Conservation (phyloP, 345 rosid genomes). For the Aegle marmelos region DNA sequence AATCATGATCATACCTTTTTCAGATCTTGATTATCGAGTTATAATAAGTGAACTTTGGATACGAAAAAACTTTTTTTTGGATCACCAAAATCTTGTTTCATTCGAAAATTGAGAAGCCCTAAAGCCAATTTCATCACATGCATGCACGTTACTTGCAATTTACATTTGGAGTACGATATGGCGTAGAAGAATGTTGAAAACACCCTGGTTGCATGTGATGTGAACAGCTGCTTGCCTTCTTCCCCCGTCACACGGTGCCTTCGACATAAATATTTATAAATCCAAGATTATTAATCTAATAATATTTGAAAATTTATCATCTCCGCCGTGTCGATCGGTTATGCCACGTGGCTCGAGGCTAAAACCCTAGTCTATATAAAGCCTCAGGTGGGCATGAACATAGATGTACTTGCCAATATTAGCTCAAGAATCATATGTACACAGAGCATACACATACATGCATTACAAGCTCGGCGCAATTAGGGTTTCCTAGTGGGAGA, state of each 20-base stretch:
- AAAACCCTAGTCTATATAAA: slow-evolving; percentile 26
- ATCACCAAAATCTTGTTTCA: slow-evolving; percentile 20
- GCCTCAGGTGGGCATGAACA: not conserved
- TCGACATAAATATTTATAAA: not conserved
- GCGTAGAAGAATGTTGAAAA: slow-evolving; percentile 29
- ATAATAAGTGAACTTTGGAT: not conserved
- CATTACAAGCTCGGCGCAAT: slow-evolving; percentile 15
- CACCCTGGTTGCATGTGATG: slow-evolving; percentile 27
- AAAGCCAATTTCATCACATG: slow-evolving; percentile 38
- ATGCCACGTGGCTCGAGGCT: slow-evolving; percentile 7
- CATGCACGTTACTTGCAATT: slow-evolving; percentile 24
- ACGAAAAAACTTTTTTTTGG: slow-evolving; percentile 2
- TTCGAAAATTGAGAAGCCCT: slow-evolving; percentile 18
- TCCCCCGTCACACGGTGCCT: slow-evolving; percentile 23
- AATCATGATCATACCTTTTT: not conserved
- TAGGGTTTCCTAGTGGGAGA: slow-evolving; percentile 5
- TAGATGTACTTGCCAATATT: not conserved
- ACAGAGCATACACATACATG: not conserved
- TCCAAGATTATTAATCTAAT: not conserved
- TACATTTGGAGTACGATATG: not conserved
- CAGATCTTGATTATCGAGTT: not conserved
- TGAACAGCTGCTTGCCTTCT: slow-evolving; percentile 16
- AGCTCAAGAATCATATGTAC: too few relatives aligned
- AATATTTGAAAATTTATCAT: not conserved
- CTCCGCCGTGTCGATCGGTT: not conserved